Evolutionary conservation across 140 eudicot genomes (phyloP), one percentile per base, ranked within the genome.

Genomic region (Ambrosia hybrid): DNA sequence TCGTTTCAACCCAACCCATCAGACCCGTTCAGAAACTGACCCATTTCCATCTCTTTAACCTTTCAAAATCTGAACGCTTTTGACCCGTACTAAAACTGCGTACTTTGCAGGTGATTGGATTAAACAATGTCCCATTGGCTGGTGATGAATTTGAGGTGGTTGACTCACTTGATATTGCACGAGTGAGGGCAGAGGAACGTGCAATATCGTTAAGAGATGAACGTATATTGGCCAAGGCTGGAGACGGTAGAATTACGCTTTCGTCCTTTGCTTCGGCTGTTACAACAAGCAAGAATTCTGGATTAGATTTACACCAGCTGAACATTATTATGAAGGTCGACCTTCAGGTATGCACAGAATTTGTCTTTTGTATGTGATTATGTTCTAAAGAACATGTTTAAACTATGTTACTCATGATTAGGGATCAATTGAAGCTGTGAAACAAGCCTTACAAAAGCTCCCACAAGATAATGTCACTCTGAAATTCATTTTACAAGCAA

Each of bases 141-240:
- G 98, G 98, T 52, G 97, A 93, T 76, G 97, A 87, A 73, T 93
- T 93, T 75, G 96, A 93, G 89, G 98, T 90, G 68, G 97, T 93
- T 57, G 82, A 72, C 13, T 79, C 93, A 37, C 96, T 90, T 66
- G 96, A 85, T 71, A 39, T 82, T 81, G 97, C 97, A 55, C 85
- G 97, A 39, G 97, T 84, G 65, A 85, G 75, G 80, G 98, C 98
- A 9, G 93, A 88, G 66, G 78, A 65, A 71, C 88, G 88, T 6
- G 97, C 93, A 11, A 91, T 87, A 67, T 78, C 85, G 1, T 55
- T 90, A 73, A 74, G 96, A 78, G 77, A 82, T 51, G 97, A 93
- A 68, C 89, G 88, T 21, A 73, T 89, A 70, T 75, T 89, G 62
- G 93, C 87, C 60, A 90, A 89, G 67, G 97, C 96, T 6, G 97